phyloP scores from a whole-genome alignment of 2,329 filamentous ascomycete species.

The Penicillium hesseltinei region DNA sequence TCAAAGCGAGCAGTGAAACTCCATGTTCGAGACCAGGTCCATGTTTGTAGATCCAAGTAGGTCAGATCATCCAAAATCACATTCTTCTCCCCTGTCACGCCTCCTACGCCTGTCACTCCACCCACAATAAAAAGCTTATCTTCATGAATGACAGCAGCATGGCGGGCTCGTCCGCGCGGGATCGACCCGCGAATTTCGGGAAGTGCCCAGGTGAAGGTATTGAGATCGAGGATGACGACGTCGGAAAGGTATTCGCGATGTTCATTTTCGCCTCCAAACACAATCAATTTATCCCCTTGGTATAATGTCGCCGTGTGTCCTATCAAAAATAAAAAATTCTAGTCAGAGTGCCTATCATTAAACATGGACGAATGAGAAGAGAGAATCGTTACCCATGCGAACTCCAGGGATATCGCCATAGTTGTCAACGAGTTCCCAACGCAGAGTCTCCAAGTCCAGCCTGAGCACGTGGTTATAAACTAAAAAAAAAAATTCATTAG shows the following conservation, averaged over 20 bases:
- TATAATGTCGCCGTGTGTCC: conserved; percentile 94
- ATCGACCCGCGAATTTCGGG: conserved; percentile 80
- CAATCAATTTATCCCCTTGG: conserved; percentile 89
- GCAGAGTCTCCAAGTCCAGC: conserved; percentile 79
- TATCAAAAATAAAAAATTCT: conserved; percentile 36
- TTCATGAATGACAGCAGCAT: conserved; percentile 91
- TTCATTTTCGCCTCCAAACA: conserved; percentile 97
- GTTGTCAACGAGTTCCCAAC: conserved; percentile 96
- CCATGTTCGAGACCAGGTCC: conserved; percentile 96
- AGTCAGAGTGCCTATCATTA: neutral
- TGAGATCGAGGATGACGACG: conserved; percentile 91
- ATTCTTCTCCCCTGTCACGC: conserved; percentile 90
- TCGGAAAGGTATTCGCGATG: conserved; percentile 94
- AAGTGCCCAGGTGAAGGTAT: conserved; percentile 92
- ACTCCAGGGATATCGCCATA: conserved; percentile 97
- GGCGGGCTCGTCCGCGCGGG: conserved; percentile 85
- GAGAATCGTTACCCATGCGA: conserved; percentile 73
- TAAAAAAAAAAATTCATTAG: conserved; percentile 27
- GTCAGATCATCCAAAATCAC: conserved; percentile 93
- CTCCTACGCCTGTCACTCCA: conserved; percentile 91
- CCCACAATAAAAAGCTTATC: conserved; percentile 96
- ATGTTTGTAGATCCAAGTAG: conserved; percentile 94
- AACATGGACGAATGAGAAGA: conserved; percentile 1
- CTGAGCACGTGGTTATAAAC: conserved; percentile 96
- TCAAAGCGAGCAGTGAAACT: conserved; percentile 93